A percentile compares a stretch with the other conserved stretches of the same genome.
phyloP scores from a whole-genome alignment of 148 eudicot genomes.

The Camellia sinensis region DNA sequence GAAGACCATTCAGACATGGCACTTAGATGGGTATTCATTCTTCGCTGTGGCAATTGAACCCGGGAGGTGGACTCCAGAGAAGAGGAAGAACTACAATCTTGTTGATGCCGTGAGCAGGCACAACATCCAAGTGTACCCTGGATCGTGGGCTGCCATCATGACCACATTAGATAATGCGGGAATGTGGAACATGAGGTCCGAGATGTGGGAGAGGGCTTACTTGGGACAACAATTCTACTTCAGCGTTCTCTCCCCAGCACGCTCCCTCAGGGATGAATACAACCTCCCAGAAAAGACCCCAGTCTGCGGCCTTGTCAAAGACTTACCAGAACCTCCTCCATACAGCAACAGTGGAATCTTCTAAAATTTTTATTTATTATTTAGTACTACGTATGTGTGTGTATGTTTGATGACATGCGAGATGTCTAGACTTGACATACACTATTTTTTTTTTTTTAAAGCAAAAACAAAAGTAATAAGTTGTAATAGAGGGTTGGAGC shows the following conservation, averaged over 20 bases:
- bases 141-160: conserved; percentile 53
- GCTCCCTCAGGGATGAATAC: conserved; percentile 46
- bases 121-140: conserved; percentile 57
- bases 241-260: conserved; percentile 37
- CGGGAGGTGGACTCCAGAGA: conserved; percentile 48
- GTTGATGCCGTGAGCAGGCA: conserved; percentile 47
- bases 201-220: conserved; percentile 29
- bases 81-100: conserved; percentile 55
- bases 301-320: conserved; percentile 43
- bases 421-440: too few relatives aligned
- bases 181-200: conserved; percentile 51
- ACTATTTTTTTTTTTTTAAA: too few relatives aligned
- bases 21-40: conserved; percentile 51
- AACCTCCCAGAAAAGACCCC: conserved; percentile 31
- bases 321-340: conserved; percentile 39
- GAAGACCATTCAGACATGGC: conserved; percentile 45
- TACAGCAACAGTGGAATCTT: conserved; percentile 10
- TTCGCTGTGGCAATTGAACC: conserved; percentile 53
- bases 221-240: conserved; percentile 50
- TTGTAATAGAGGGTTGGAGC: too few relatives aligned
- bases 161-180: conserved; percentile 49
- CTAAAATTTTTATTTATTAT: not conserved
- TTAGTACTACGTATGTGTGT: too few relatives aligned
- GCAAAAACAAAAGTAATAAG: too few relatives aligned
- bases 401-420: too few relatives aligned